These are phyloP conservation scores for Royoungia palumana DNA, from an alignment of 768 basidiomycete genomes.

Conservation along the genomic window DNA sequence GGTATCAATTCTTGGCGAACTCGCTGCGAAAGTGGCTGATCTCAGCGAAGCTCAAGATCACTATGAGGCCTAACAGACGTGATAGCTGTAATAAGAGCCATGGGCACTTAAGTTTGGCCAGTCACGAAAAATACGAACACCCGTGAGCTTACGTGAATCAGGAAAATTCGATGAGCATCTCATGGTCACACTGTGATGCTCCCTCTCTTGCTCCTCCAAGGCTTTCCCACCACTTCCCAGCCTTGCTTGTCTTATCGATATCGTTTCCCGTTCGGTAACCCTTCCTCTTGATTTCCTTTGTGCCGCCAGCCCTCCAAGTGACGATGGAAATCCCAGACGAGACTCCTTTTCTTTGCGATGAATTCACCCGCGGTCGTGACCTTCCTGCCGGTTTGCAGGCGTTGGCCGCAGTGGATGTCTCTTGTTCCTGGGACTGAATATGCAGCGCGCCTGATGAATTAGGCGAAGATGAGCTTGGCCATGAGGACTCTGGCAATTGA, in stretches of 20 bases:
- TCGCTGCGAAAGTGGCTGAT: no score
- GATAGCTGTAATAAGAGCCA: no score
- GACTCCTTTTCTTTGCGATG: slow-evolving; percentile 45
- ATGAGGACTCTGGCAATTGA: not conserved
- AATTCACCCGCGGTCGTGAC: not conserved
- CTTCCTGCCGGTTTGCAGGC: not conserved
- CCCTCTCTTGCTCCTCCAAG: slow-evolving; percentile 23
- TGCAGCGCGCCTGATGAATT: not conserved
- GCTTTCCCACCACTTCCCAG: slow-evolving; percentile 45
- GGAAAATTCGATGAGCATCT: no score
- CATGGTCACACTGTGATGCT: slow-evolving; percentile 4
- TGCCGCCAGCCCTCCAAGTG: slow-evolving; percentile 29
- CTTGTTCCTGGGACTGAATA: not conserved
- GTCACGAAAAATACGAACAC: no score
- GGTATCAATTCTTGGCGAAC: no score
- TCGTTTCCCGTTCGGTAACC: not conserved
- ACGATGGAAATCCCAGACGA: slow-evolving; percentile 61
- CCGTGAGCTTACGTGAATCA: no score
- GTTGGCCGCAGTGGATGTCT: not conserved
- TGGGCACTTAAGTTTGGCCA: no score
- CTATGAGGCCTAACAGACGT: no score
- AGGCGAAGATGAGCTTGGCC: not conserved
- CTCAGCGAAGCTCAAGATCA: no score
- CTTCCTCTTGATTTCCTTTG: slow-evolving; percentile 11
- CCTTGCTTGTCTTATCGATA: slow-evolving; percentile 5